A percentile compares a stretch with the other conserved stretches of the same genome.
Evolutionary conservation across 75 land plant genomes (phyloP).

Genomic region (Sequoia sempervirens): DNA sequence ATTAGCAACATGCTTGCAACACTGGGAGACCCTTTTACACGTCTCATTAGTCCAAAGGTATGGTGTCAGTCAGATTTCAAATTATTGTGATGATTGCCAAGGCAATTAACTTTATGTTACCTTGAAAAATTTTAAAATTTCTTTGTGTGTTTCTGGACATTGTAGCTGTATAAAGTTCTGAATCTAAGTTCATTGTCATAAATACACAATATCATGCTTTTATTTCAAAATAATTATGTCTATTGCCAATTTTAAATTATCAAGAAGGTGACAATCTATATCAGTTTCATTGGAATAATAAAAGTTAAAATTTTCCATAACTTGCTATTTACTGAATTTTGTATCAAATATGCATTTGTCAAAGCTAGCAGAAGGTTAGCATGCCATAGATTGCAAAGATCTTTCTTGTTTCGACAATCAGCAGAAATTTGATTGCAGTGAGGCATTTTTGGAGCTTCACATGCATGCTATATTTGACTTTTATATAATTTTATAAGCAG

Average conservation of each 20-base stretch:
- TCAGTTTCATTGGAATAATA: not conserved
- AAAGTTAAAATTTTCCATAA: not conserved
- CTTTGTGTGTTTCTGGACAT: not conserved
- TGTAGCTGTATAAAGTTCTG: not conserved
- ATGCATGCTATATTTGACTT: not conserved
- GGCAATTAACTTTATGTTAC: not conserved
- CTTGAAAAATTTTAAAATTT: not conserved
- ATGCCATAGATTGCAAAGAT: not conserved
- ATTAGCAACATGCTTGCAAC: conserved; percentile 88
- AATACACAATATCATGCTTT: not conserved
- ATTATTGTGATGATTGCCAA: not conserved
- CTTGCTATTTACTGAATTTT: not conserved
- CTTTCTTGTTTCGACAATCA: not conserved
- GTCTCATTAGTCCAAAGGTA: conserved; percentile 93
- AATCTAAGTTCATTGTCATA: not conserved
- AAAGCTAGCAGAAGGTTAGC: not conserved
- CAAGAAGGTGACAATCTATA: not conserved
- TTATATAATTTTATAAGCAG: not conserved
- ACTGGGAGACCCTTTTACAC: conserved; percentile 95
- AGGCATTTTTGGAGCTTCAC: not conserved
- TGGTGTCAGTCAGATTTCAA: not conserved
- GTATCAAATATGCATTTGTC: not conserved
- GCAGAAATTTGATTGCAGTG: not conserved
- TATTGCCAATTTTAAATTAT: not conserved
- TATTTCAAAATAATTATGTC: not conserved